phyloP scores from a whole-genome alignment of 768 basidiomycete species.

The Neoboletus brunneissimus region DNA sequence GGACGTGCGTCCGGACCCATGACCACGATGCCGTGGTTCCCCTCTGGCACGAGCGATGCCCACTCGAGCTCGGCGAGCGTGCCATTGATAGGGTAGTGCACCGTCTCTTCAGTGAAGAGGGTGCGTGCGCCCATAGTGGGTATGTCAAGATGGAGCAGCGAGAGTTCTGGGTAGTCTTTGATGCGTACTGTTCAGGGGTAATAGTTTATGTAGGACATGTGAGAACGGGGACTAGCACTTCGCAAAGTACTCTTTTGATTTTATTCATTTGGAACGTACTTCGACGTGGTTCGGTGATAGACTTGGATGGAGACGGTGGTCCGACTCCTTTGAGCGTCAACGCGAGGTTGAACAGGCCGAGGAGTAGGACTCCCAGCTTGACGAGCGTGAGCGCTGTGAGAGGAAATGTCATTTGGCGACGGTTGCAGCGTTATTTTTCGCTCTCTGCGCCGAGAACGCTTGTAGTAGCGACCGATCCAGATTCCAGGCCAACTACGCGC shows the following conservation, averaged over 20 bases:
- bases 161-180: constrained; percentile 2
- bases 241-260: too few species aligned
- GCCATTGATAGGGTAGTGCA: constrained; percentile 23
- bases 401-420: background rate
- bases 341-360: constrained; percentile 18
- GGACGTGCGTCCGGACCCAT: constrained; percentile 22
- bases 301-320: background rate
- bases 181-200: constrained; percentile 11
- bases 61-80: constrained; percentile 25
- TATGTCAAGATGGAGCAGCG: constrained; percentile 17
- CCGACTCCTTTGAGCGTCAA: constrained; percentile 3
- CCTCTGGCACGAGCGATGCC: constrained; percentile 22
- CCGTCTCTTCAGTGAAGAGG: constrained; percentile 25
- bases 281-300: constrained; percentile 7
- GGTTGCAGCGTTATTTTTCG: background rate
- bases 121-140: background rate
- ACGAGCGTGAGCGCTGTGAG: constrained; percentile 17
- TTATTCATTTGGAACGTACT: constrained; percentile 6
- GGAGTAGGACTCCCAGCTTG: constrained; percentile 19
- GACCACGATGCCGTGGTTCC: constrained; percentile 18
- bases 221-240: background rate
- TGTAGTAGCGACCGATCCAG: background rate
- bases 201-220: background rate
- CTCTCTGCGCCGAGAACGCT: too few species aligned
- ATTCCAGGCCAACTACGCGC: background rate